Evolutionary conservation across 1,284 basidiomycete genomes (phyloP).

Genomic region (Polyporus tsugae): DNA sequence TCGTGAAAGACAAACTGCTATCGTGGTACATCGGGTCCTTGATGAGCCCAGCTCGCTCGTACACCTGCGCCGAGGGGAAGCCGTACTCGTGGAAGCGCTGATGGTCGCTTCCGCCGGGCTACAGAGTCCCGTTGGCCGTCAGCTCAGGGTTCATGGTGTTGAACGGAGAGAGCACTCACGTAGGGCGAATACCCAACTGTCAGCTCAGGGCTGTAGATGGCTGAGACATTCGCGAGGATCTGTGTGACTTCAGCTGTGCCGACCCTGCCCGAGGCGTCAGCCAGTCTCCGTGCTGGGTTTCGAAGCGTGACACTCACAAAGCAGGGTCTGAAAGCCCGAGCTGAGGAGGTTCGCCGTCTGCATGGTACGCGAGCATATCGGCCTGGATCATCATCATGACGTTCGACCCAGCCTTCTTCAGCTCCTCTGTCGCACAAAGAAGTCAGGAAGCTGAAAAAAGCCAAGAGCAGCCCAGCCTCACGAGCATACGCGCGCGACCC

Average conservation of each 20-base stretch:
- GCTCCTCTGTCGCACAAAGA: conserved; percentile 41
- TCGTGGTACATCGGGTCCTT: conserved; percentile 89
- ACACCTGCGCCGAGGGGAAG: conserved; percentile 83
- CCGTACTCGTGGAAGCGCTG: conserved; percentile 86
- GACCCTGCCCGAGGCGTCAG: conserved; percentile 56
- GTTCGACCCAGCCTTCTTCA: conserved; percentile 65
- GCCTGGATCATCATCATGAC: conserved; percentile 87
- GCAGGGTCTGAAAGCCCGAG: conserved; percentile 69
- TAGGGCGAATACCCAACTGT: conserved; percentile 71
- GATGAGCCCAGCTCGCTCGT: conserved; percentile 85
- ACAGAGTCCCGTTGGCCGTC: background rate
- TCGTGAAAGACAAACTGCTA: conserved; percentile 55
- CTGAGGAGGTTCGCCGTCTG: conserved; percentile 77
- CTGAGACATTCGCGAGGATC: conserved; percentile 76
- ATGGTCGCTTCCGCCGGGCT: conserved; percentile 90
- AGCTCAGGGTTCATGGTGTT: conserved; percentile 8
- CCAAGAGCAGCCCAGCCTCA: background rate
- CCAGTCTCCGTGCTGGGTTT: background rate
- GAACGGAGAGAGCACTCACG: conserved; percentile 43
- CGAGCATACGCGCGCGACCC: conserved; percentile 75
- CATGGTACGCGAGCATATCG: conserved; percentile 88
- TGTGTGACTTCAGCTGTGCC: conserved; percentile 80
- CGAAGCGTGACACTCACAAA: conserved; percentile 46
- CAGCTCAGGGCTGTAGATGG: conserved; percentile 84
- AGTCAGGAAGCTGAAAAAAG: background rate